Conservation (phyloP, 345 rosid genomes). For the Heritiera littoralis region DNA sequence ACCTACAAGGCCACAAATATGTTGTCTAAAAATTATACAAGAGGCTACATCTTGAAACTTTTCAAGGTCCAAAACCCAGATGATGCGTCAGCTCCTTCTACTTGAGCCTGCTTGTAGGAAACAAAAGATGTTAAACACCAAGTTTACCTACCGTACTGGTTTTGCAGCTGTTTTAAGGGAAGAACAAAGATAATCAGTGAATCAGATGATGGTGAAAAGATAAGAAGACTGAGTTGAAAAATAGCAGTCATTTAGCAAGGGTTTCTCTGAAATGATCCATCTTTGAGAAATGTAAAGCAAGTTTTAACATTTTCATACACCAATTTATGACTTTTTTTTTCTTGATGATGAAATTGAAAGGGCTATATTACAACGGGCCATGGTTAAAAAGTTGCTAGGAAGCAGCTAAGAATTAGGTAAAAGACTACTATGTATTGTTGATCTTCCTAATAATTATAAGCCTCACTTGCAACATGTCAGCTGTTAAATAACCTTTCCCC, state of each 20-base stretch:
- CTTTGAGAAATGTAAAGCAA: neutral
- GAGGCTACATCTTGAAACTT: neutral
- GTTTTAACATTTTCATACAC: neutral
- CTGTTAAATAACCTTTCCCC: neutral
- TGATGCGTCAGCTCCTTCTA: neutral
- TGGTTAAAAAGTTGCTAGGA: neutral
- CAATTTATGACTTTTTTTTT: neutral
- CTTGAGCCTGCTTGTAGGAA: constrained; percentile 1
- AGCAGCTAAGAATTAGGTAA: neutral
- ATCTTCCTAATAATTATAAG: constrained; percentile 4
- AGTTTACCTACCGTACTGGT: constrained; percentile 11
- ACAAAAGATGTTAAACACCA: constrained; percentile 2
- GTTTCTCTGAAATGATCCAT: neutral
- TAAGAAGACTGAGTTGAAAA: neutral
- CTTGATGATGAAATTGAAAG: neutral
- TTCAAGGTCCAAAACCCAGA: neutral
- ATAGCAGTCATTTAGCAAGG: neutral
- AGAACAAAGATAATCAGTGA: neutral
- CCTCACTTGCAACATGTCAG: neutral
- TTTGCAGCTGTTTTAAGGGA: constrained; percentile 7
- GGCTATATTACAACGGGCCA: neutral
- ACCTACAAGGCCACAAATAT: neutral
- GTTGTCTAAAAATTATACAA: neutral
- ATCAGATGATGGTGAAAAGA: neutral
- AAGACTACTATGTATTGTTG: neutral